Evolutionary conservation across 2,329 filamentous ascomycete genomes (phyloP).

Genomic region (Tolypocladium ophioglossoides): DNA sequence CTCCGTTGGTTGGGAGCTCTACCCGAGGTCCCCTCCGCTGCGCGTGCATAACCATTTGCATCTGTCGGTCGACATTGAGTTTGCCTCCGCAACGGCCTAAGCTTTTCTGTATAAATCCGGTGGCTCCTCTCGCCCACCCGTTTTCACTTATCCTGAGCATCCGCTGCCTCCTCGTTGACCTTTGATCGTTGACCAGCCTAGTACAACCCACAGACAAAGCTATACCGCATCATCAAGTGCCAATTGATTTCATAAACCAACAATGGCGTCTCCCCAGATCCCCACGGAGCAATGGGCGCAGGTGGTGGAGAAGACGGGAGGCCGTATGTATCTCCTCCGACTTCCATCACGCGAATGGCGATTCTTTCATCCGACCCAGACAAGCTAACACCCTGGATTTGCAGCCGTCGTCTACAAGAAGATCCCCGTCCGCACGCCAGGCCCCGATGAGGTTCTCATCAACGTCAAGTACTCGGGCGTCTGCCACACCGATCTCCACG

Average conservation of each 20-base stretch:
- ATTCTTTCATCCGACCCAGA: neutral
- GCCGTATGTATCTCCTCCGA: conserved; percentile 34
- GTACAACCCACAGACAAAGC: neutral
- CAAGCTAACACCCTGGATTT: neutral
- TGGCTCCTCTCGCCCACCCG: no score
- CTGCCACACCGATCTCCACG: conserved; percentile 76
- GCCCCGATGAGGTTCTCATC: conserved; percentile 81
- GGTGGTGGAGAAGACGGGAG: conserved; percentile 74
- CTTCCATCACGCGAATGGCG: neutral
- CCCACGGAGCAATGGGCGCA: conserved; percentile 86
- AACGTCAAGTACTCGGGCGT: conserved; percentile 87
- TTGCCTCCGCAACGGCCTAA: neutral
- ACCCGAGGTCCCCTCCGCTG: neutral
- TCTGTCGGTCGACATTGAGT: neutral
- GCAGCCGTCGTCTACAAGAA: conserved; percentile 60
- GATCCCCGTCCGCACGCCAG: conserved; percentile 72
- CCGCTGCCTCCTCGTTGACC: neutral
- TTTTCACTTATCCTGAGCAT: neutral
- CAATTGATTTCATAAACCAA: neutral
- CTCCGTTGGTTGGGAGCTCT: neutral
- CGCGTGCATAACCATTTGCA: neutral
- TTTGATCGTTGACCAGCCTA: no score
- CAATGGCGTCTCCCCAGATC: conserved; percentile 35
- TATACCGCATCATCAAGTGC: neutral
- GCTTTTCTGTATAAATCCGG: neutral